Evolutionary conservation across 352 stramenopile genomes (phyloP).

Genomic region (Globisporangium ultimum): DNA sequence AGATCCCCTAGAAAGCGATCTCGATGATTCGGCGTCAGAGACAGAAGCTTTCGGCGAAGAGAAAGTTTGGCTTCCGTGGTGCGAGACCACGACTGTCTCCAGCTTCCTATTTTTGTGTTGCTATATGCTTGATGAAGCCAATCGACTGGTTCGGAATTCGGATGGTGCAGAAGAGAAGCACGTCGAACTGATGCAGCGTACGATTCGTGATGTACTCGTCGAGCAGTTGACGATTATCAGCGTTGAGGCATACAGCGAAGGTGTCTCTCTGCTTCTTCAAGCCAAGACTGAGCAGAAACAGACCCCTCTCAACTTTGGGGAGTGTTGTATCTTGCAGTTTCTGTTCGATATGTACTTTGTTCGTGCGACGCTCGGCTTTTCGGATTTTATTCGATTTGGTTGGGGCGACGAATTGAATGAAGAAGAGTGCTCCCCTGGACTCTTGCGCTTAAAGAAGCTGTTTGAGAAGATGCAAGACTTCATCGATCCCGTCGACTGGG

Average conservation of each 20-base stretch:
- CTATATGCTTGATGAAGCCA: slow-evolving; percentile 79
- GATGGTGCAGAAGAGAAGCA: slow-evolving; percentile 38
- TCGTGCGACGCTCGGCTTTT: slow-evolving; percentile 77
- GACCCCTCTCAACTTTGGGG: slow-evolving; percentile 73
- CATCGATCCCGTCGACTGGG: slow-evolving; percentile 85
- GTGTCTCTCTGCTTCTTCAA: slow-evolving; percentile 52
- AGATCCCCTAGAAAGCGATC: slow-evolving; percentile 34
- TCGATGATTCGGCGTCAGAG: slow-evolving; percentile 36
- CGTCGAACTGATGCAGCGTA: slow-evolving; percentile 53
- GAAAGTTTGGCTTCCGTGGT: slow-evolving; percentile 85
- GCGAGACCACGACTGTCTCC: slow-evolving; percentile 75
- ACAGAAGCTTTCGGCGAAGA: slow-evolving; percentile 48
- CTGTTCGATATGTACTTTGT: slow-evolving; percentile 91
- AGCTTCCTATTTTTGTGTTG: slow-evolving; percentile 85
- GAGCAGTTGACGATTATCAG: slow-evolving; percentile 79
- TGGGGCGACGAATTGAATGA: slow-evolving; percentile 80
- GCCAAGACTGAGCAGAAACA: slow-evolving; percentile 45
- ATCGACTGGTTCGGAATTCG: slow-evolving; percentile 50
- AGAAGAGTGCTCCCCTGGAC: slow-evolving; percentile 43
- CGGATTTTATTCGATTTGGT: slow-evolving; percentile 84
- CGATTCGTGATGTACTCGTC: slow-evolving; percentile 65
- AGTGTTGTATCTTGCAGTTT: slow-evolving; percentile 83
- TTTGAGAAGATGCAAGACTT: slow-evolving; percentile 83
- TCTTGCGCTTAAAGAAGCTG: slow-evolving; percentile 54
- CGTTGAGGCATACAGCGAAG: slow-evolving; percentile 65